Evolutionary conservation across 2,329 filamentous ascomycete genomes (phyloP).

Genomic region (Fusarium xylarioides): DNA sequence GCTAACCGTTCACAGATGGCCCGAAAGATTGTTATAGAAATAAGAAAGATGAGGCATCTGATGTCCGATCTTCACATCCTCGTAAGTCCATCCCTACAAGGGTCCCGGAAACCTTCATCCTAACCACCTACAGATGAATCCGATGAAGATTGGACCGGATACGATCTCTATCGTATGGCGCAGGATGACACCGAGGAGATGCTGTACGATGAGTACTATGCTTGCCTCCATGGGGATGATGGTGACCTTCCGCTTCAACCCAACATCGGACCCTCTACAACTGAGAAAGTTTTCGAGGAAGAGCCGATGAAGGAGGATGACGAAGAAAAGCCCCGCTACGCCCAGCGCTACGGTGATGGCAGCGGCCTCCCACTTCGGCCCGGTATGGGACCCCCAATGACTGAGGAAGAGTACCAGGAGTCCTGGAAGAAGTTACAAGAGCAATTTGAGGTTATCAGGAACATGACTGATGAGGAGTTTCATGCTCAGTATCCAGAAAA

Average conservation of each 20-base stretch:
- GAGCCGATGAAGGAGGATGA: too few species aligned
- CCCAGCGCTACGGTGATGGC: too few species aligned
- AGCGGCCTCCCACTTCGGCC: too few species aligned
- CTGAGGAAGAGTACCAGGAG: too few species aligned
- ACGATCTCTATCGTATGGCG: too few species aligned
- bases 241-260: neutral
- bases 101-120: neutral
- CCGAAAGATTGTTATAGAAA: neutral
- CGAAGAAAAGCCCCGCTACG: too few species aligned
- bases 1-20: neutral
- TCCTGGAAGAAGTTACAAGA: too few species aligned
- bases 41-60: neutral
- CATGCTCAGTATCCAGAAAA: too few species aligned
- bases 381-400: too few species aligned
- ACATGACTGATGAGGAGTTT: too few species aligned
- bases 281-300: neutral
- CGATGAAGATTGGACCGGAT: too few species aligned
- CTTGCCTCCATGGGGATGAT: fast-evolving
- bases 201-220: neutral
- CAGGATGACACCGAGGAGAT: neutral
- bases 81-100: neutral
- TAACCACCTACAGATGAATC: neutral
- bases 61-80: neutral
- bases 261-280: fast-evolving
- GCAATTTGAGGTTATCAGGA: too few species aligned